Base-by-base conservation (phyloP, 2,329 filamentous ascomycete species). In the Chaetomium olivaceum region DNA sequence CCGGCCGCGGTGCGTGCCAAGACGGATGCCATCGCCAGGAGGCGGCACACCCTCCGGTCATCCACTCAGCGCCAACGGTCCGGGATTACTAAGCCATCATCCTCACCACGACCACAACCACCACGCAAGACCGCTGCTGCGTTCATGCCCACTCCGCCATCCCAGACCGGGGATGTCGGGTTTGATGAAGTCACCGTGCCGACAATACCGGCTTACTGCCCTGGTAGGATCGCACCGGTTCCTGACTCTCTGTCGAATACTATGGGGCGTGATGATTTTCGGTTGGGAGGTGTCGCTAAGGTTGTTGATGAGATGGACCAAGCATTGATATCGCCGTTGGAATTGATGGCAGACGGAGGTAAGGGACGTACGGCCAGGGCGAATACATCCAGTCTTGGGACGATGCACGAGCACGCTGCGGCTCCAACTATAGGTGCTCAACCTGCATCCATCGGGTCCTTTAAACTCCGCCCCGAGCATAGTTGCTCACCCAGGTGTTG, bases 141-240 rank as follows among this genome's bases (percentile, higher is more conserved):
- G 14, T 56, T 31, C 12, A 19, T 66, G 33, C 36, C 51, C 0
- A 66, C 64, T 3, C 64, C 64, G 7, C 60, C 60, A 1, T 33
- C 55, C 16, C 60, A 66, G n/a, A 63, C n/a, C 4, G 64, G 60
- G 3, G 64, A 66, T 27, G 54, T 57, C 21, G 8, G n/a, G 14
- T 54, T 4, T 16, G 33, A 27, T 16, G 33, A 27, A 4, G 62
- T 50, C 1, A 60, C 57, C 4, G 16, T 64, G 7, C 62, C 62
- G 4, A 64, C 62, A 4, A 29, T 64, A 19, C 62, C 51, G 7
- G 7, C 58, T 6, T 7, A n/a, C 7, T 31, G 48, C 14, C 9
- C 21, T 3, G 11, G 12, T 12, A 57, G 54, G 39, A 31, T 14
- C 4, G 31, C 50, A 9, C 59, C 59, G 12, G 4, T 12, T 25